Evolutionary conservation across 768 basidiomycete species (phyloP), one percentile per base, ranked within the genome.

Genomic region (Macrolepiota fuliginosa): DNA sequence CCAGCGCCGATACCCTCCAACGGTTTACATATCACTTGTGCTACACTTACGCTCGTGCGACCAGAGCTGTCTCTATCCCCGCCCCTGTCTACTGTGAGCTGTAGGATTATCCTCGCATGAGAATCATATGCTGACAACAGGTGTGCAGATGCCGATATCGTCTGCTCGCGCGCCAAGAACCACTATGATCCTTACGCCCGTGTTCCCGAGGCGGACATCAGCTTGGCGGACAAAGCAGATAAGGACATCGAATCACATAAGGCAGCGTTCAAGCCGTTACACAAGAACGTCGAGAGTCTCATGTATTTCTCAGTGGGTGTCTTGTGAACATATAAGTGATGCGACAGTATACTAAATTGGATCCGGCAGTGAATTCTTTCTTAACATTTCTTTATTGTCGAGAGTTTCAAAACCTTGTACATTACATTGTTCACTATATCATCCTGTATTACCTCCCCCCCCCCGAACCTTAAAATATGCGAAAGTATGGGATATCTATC

Each of bases 61-160:
- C 90, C 0, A 85, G 90, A 9, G 88, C 88, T 0, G 91, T 92
- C 0, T 92, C 91, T 0, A 91, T 92, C 51, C 90, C 90, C 0
- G 90, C 90, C 0, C 90, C 90, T 0, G 88, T 91, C 0, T 91
- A 91, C 65, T 91, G 90, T 91, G 67, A 67, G 85, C 66, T 4
- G 25, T 52, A 32, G 2, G 17, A 17, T n/a, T 7, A 27, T 24
- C 12, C 25, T 11, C 10, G 11, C 10, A 15, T 49, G n/a, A 39
- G n/a, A 40, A 53, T 3, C 1, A 19, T n/a, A 15, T 4, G 12
- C 25, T 25, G 17, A 56, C 25, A 15, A 17, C 27, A 17, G 12
- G 13, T 36, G 62, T 35, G 27, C 64, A 91, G 90, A 92, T 68
- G 90, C 90, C 13, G 88, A 91, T 70, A 89, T 88, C 22, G 90